Evolutionary conservation across 345 rosid species (phyloP), one percentile per base, ranked within the genome.

Genomic region (Salix brachista): DNA sequence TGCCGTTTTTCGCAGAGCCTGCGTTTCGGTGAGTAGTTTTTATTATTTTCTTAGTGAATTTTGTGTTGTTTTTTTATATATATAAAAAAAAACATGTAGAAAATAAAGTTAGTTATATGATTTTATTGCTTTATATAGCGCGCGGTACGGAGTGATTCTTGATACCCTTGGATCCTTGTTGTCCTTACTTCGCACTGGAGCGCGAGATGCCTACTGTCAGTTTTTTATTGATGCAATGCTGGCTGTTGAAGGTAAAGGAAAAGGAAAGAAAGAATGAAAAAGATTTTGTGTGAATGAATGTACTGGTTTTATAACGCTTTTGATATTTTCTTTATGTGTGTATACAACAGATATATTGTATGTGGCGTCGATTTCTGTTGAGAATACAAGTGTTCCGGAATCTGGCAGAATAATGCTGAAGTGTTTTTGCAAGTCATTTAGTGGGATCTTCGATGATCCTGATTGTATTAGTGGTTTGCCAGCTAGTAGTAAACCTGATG

Each of bases 1-100:
- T 93, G 58, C 98, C 97, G 56, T 93, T 90, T 84, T 91, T 95
- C 44, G 88, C 93, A 0, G 94, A 93, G 79, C 98, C 97, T 52
- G 76, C 90, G 8, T 90, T 93, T 78, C 48, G 88, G 99, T 93
- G 77, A 83, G 94, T 78, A 52, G 26, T 61, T 71, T 60, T 16
- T 36, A 4, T 12, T 68, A 17, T 4, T 28, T 26, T 34, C 23
- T 66, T 14, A 26, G 26, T 8, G 46, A 5, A 37, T 30, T 62
- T 0, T 60, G 6, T 28, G 13, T 12, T 41, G 10, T 39, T 7
- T 23, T 64, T 50, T 36, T 8, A 18, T 65, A 5, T 32, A 32
- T 36, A 32, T 32, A 32, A 4, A 26, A 36, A 28, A 28, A 14
- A 12, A 17, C 7, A 1, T 66, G 42, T 66, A 8, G 69, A 9